Percentiles rank a stretch among this genome's conserved stretches.
Conservation (phyloP, 2,329 filamentous ascomycete species). For the Hortaea sp. region DNA sequence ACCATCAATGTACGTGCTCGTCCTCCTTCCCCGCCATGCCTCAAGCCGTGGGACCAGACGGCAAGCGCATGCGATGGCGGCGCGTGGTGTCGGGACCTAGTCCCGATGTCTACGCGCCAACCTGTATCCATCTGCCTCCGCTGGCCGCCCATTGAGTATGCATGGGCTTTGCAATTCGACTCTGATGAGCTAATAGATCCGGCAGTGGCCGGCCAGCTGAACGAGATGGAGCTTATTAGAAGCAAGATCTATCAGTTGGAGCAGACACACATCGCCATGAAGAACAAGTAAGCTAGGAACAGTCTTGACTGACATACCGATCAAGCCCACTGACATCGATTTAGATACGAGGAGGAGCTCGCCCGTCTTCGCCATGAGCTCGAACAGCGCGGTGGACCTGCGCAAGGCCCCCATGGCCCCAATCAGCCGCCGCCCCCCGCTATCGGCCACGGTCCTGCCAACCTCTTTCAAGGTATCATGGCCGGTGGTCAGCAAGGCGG, state of each 20-base stretch:
- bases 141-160: background rate
- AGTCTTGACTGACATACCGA: too few relatives aligned
- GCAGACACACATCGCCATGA: constrained; percentile 76
- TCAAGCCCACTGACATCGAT: too few relatives aligned
- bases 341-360: constrained; percentile 89
- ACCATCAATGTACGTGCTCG: constrained; percentile 74
- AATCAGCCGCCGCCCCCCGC: constrained; percentile 75
- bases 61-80: too few relatives aligned
- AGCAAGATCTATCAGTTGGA: constrained; percentile 92
- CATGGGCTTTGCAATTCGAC: too few relatives aligned
- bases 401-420: constrained; percentile 59
- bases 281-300: constrained; percentile 64
- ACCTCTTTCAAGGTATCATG: constrained; percentile 94
- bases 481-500: constrained; percentile 62
- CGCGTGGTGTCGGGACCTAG: too few relatives aligned
- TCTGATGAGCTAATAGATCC: constrained; percentile 2
- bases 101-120: background rate
- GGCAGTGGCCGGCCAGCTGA: constrained; percentile 76
- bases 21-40: too few relatives aligned
- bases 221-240: constrained; percentile 89
- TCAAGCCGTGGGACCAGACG: too few relatives aligned
- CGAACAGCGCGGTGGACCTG: constrained; percentile 56
- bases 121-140: background rate
- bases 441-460: constrained; percentile 78
- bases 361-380: constrained; percentile 77